These are phyloP conservation scores for Jasminum sambac DNA, from an alignment of 257 asterid species.

Conservation along the genomic window DNA sequence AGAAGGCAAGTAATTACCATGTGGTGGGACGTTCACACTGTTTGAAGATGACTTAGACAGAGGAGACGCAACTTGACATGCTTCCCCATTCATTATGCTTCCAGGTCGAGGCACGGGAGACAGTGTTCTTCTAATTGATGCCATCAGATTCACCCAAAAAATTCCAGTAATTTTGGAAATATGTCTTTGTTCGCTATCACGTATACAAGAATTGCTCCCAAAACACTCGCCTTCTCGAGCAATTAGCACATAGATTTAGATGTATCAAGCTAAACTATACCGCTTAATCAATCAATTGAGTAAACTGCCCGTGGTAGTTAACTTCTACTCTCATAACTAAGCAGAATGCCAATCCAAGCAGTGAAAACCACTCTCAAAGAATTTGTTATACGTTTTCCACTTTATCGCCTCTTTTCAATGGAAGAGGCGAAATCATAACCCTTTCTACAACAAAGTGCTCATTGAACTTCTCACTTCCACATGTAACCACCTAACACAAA, in stretches of 20 bases:
- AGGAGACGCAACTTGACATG: conserved; percentile 57
- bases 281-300: not conserved
- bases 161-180: conserved; percentile 17
- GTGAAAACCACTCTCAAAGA: conserved; percentile 5
- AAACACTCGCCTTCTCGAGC: conserved; percentile 7
- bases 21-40: conserved; percentile 37
- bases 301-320: conserved; percentile 13
- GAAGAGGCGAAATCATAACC: conserved; percentile 9
- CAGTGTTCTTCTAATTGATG: conserved; percentile 69
- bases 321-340: not conserved
- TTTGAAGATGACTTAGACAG: conserved; percentile 62
- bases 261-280: not conserved
- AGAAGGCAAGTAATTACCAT: conserved; percentile 28
- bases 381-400: conserved; percentile 4
- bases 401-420: conserved; percentile 3
- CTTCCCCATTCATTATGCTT: conserved; percentile 51
- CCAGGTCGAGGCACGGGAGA: conserved; percentile 70
- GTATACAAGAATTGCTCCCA: not conserved
- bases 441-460: conserved; percentile 15
- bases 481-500: conserved; percentile 4
- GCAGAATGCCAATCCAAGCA: too few relatives aligned
- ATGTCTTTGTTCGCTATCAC: not conserved
- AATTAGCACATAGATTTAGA: not conserved
- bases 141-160: conserved; percentile 42
- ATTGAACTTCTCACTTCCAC: conserved; percentile 11